Base-by-base conservation (phyloP, 768 basidiomycete species). In the Lactarius quietus region DNA sequence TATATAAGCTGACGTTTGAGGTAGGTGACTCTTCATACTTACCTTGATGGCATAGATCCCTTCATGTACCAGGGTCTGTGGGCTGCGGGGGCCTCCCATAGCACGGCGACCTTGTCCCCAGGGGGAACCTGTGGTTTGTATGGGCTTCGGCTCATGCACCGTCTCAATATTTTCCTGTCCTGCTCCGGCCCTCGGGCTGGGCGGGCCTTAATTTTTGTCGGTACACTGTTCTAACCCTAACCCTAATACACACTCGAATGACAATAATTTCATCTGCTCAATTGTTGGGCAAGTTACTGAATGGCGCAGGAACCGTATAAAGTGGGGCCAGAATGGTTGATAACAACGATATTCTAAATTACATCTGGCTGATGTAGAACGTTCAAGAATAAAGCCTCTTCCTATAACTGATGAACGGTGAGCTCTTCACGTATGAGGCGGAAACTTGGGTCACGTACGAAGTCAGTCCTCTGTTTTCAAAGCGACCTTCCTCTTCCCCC, bases 81-180 rank as follows among this genome's bases (percentile, higher is more conserved):
- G 71, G 68, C 71, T 54, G 68, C 59, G 61, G 62, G 70, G 70
- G 62, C 70, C 62, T 69, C 68, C 67, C 70, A 71, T 71, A 62
- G 70, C 70, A 71, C 70, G 70, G 70, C 70, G 70, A 71, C 70
- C 70, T 31, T 70, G 70, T 71, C 70, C 70, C 6, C 70, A 71
- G 65, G 67, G 70, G 68, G 68, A 67, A 35, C 63, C 57, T 51
- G 63, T 41, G 63, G 70, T 68, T 71, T 71, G 70, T 71, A 67
- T 86, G 84, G 75, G 83, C 84, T 83, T 83, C 79, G 85, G 86
- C 79, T 80, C 83, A 86, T 86, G 87, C 86, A 88, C 82, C 82
- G 84, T 87, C 86, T 80, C 72, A 87, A 88, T 88, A 88, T 88
- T 88, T 88, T 81, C 86, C 86, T 77, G 86, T 87, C 83, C 84